Evolutionary conservation across 2,329 filamentous ascomycete genomes (phyloP).

Genomic region (Ophiobolus disseminans): DNA sequence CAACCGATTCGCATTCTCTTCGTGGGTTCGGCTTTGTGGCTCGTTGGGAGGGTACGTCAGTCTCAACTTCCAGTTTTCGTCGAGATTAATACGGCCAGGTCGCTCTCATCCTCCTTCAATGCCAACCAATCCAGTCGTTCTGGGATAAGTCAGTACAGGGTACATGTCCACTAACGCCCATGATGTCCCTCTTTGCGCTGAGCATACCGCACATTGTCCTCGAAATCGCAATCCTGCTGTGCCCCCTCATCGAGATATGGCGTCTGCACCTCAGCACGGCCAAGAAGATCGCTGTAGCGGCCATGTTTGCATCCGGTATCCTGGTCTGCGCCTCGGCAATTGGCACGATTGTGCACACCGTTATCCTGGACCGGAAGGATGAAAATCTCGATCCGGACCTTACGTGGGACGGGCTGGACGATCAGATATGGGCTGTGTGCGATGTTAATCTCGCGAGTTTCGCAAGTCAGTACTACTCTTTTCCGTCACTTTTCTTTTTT

Average conservation of each 20-base stretch:
- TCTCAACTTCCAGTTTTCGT: background rate
- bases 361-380: constrained; percentile 16
- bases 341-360: constrained; percentile 25
- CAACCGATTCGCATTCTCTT: constrained; percentile 27
- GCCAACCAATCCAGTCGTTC: constrained; percentile 27
- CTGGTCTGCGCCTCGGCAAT: constrained; percentile 28
- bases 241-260: constrained; percentile 27
- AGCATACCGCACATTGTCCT: constrained; percentile 32
- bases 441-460: constrained; percentile 33
- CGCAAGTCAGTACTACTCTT: constrained; percentile 15
- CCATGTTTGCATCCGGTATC: constrained; percentile 29
- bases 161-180: constrained; percentile 25
- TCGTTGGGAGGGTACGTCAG: constrained; percentile 22
- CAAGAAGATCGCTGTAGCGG: constrained; percentile 25
- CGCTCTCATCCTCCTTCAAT: constrained; percentile 23
- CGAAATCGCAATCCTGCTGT: constrained; percentile 27
- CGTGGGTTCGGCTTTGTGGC: constrained; percentile 18
- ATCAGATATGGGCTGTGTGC: constrained; percentile 35
- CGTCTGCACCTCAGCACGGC: constrained; percentile 21
- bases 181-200: constrained; percentile 23
- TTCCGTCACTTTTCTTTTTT: background rate
- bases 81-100: constrained; percentile 18
- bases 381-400: constrained; percentile 20
- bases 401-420: constrained; percentile 28
- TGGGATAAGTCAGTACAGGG: constrained; percentile 23